Evolutionary conservation across 2,329 filamentous ascomycete species (phyloP), one percentile per base, ranked within the genome.

Genomic region (Parafenestella ontariensis): DNA sequence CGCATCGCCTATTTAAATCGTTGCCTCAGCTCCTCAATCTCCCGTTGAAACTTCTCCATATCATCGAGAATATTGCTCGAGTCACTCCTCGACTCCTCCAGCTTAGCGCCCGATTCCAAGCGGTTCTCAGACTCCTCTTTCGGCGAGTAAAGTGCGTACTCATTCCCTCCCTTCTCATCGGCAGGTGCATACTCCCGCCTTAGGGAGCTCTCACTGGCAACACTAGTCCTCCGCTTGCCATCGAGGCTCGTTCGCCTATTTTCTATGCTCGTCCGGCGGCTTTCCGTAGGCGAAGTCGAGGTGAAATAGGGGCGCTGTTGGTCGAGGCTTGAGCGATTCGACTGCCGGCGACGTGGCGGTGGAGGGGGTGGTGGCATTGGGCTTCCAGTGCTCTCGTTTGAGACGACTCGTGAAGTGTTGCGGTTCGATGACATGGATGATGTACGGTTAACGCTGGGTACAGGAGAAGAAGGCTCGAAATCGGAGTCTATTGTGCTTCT

Each of bases 11-110:
- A 47, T 26, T 64, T 63, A 52, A 67, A 75, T 49, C 58, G 55
- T n/a, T 59, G 53, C 54, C 71, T 66, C 60, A 77, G 44, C 62
- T 71, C 73, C 41, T 77, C 74, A 57, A 77, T 73, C 61, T 77
- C 74, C 7, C 65, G 62, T 56, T 77, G 74, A 26, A 77, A 75
- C 56, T 61, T 70, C 29, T 76, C 73, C 73, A 77, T 73, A 45
- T 77, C 74, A 45, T 74, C 71, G 13, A 77, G 52, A 5, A 77
- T 73, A 52, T 67, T 74, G 15, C 52, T 62, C 8, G 65, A 56
- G 31, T 64, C 62, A 31, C 57, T 69, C 28, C 58, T 55, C 8
- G 23, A 28, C 17, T 59, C 56, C 1, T 33, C 41, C 13, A 26
- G 24, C 20, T 37, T 33, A 20, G 31, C 44, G 13, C 33, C 37